Conservation (phyloP, 2,329 filamentous ascomycete species). For the Trichoderma polysporum region DNA sequence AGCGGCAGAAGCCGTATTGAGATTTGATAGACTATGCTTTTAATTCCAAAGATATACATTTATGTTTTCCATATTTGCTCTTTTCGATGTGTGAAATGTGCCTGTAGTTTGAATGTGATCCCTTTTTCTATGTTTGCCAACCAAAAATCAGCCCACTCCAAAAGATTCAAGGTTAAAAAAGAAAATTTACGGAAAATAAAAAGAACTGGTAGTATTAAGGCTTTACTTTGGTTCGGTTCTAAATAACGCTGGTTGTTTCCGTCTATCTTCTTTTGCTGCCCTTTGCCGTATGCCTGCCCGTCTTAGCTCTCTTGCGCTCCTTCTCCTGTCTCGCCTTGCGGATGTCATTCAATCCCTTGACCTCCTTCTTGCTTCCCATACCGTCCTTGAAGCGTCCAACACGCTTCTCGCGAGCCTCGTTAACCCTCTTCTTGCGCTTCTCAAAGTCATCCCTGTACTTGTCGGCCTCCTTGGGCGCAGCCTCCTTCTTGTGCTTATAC, state of each 20-base stretch:
- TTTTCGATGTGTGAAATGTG: not conserved
- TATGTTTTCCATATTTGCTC: not conserved
- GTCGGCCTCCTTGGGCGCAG: slow-evolving; percentile 90
- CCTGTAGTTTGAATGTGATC: not conserved
- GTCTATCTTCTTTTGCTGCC: slow-evolving; percentile 40
- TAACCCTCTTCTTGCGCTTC: slow-evolving; percentile 83
- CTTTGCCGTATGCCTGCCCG: slow-evolving; percentile 69
- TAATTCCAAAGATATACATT: not conserved
- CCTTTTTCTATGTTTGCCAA: no score
- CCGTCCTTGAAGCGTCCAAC: slow-evolving; percentile 72
- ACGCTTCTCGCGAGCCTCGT: slow-evolving; percentile 82
- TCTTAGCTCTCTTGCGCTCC: slow-evolving; percentile 81
- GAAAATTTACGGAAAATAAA: not conserved
- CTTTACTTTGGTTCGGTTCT: not conserved
- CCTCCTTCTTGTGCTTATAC: slow-evolving; percentile 84
- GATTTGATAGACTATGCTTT: slow-evolving; percentile 2
- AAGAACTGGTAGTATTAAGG: not conserved
- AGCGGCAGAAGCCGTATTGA: not conserved
- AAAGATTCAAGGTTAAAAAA: no score
- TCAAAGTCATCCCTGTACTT: slow-evolving; percentile 89
- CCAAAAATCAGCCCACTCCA: no score
- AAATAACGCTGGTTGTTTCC: not conserved
- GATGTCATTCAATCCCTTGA: slow-evolving; percentile 81
- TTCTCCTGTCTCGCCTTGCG: slow-evolving; percentile 75
- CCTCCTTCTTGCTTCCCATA: slow-evolving; percentile 70